Evolutionary conservation across 1,284 basidiomycete species (phyloP), one percentile per base, ranked within the genome.

Genomic region (Cutaneotrichosporon dermatis): DNA sequence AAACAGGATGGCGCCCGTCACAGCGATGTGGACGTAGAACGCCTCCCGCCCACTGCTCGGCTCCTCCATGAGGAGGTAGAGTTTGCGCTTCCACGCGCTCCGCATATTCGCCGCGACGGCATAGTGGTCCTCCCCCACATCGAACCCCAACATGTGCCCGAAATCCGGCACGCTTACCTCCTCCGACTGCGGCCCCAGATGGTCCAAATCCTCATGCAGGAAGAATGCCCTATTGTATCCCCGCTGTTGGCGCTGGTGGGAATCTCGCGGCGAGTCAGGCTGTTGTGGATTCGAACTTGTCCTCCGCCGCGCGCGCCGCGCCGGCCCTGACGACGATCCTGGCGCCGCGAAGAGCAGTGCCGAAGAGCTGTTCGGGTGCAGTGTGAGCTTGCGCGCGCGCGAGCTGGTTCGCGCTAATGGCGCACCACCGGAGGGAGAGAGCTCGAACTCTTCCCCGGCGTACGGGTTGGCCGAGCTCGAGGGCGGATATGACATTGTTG

Each of bases 41-140:
- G 77, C 77, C 58, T 79, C 77, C 15, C 74, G 61, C 2, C 72
- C 69, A 41, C 70, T 73, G 35, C 68, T 70, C 2, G 77, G 77
- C 52, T 77, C 77, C 56, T 78, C 78, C 74, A 79, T 73, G 36
- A 78, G 56, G 48, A 79, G 62, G 55, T 76, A 79, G 55, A 79
- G 60, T 55, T 69, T 74, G n/a, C 73, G 58, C 64, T 76, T 77
- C 75, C 76, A 78, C 13, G 54, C 53, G 8, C 65, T 71, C 52
- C 62, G 60, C 67, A 79, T 77, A 16, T 59, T 65, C 10, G 67
- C 58, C 0, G 77, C 77, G 4, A 76, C 64, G 4, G 70, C 70
- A 62, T 74, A 78, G 56, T 74, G 74, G 58, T 79, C 77, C 54
- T 79, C 77, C 12, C 69, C 73, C 37, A 74, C 74, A 49, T 69